phyloP scores from a whole-genome alignment of 768 basidiomycete genomes.

The Chalciporus piperatus region DNA sequence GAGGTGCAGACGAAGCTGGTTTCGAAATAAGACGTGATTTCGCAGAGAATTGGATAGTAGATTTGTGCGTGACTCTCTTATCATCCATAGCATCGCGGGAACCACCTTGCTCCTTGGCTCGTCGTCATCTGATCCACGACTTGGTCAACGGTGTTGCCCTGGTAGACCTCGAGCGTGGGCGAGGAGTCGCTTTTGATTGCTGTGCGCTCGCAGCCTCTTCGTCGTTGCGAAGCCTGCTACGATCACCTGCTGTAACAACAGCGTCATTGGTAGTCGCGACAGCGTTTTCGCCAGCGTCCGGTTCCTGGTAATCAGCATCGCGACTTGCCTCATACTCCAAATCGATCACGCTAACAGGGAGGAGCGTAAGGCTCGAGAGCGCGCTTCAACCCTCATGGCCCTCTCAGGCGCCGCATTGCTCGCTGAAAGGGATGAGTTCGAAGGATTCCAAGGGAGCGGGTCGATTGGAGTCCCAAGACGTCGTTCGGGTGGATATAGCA shows the following conservation, averaged over 20 bases:
- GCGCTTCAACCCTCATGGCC: constrained; percentile 30
- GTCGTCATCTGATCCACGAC: constrained; percentile 1
- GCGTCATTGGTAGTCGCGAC: too few species aligned
- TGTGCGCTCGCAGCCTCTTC: neutral
- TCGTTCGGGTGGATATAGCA: constrained; percentile 19
- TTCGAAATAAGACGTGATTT: constrained; percentile 9
- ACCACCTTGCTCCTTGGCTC: constrained; percentile 3
- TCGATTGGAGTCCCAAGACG: constrained; percentile 5
- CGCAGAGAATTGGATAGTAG: constrained; percentile 1
- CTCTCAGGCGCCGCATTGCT: constrained; percentile 34
- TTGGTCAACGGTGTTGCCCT: constrained; percentile 9
- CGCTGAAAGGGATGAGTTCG: constrained; percentile 44
- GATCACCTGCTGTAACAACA: constrained; percentile 4
- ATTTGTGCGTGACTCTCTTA: neutral
- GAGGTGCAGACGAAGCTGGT: neutral
- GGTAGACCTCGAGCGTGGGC: constrained; percentile 7
- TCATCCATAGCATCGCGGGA: neutral
- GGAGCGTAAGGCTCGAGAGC: constrained; percentile 45
- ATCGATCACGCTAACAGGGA: constrained; percentile 27
- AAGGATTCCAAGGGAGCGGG: constrained; percentile 64
- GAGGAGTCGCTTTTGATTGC: neutral
- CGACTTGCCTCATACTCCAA: constrained; percentile 21
- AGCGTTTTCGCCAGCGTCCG: too few species aligned
- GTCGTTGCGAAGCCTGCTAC: neutral
- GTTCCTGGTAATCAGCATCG: constrained; percentile 11